Evolutionary conservation across 2,329 filamentous ascomycete genomes (phyloP).

Genomic region (Botrytis porri): DNA sequence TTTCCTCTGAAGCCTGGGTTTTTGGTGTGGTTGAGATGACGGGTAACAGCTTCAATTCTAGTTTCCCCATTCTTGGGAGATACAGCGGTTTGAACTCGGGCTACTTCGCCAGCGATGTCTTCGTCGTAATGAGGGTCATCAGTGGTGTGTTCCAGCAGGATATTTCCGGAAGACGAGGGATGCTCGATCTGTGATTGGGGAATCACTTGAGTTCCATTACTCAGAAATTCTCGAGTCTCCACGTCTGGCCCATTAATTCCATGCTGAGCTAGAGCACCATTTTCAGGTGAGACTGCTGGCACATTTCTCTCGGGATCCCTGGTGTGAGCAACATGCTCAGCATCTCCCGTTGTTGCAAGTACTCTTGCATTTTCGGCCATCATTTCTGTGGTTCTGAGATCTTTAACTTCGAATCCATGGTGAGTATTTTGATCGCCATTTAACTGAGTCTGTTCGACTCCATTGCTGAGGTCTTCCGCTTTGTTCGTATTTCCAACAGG

Average conservation of each 20-base stretch:
- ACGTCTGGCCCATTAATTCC: constrained; percentile 25
- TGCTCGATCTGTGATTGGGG: constrained; percentile 29
- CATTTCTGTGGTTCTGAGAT: constrained; percentile 23
- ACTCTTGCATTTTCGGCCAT: constrained; percentile 30
- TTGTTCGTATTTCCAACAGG: constrained; percentile 12
- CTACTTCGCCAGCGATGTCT: constrained; percentile 58
- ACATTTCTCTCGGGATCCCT: constrained; percentile 10
- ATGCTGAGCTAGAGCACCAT: neutral
- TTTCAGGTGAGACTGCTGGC: neutral
- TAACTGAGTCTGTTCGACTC: constrained; percentile 19
- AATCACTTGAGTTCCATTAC: constrained; percentile 30
- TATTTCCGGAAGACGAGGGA: constrained; percentile 23
- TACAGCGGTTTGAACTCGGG: constrained; percentile 57
- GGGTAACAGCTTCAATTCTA: constrained; percentile 56
- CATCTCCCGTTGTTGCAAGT: constrained; percentile 29
- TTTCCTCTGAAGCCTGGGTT: constrained; percentile 50
- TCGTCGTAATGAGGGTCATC: constrained; percentile 62
- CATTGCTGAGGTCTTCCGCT: constrained; percentile 10
- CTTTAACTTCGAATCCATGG: constrained; percentile 24
- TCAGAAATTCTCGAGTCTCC: constrained; percentile 30
- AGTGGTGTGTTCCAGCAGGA: constrained; percentile 54
- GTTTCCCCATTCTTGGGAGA: constrained; percentile 50
- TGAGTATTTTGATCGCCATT: constrained; percentile 14
- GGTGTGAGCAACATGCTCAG: constrained; percentile 30
- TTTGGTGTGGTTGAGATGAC: constrained; percentile 63